Percentiles rank a stretch among this genome's conserved stretches.
Evolutionary conservation across 176 grass and related monocot species (phyloP).

Genomic region (Phragmites australis): DNA sequence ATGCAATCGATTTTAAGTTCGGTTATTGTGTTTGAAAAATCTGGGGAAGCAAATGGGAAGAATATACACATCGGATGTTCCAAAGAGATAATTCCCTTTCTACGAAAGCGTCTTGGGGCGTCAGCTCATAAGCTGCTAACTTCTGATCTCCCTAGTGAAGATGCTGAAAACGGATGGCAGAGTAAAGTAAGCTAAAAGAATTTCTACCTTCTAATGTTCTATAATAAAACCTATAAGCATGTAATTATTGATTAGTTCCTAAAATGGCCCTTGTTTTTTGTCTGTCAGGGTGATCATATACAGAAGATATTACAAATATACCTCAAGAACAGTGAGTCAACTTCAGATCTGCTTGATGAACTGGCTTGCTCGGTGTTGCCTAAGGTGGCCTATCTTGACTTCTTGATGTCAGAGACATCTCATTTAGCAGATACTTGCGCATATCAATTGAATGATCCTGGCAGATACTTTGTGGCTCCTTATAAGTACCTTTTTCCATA

Average conservation of each 20-base stretch:
- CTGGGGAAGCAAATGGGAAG: constrained; percentile 59
- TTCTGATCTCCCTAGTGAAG: constrained; percentile 56
- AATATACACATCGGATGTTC: constrained; percentile 49
- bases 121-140: constrained; percentile 74
- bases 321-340: constrained; percentile 71
- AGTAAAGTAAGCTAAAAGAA: constrained; percentile 68
- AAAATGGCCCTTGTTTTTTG: constrained; percentile 23
- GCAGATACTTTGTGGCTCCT: constrained; percentile 14
- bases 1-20: constrained; percentile 85
- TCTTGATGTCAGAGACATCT: constrained; percentile 32
- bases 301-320: constrained; percentile 84
- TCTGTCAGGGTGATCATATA: constrained; percentile 66
- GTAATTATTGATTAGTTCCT: constrained; percentile 20
- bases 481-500: constrained; percentile 37
- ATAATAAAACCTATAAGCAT: neutral
- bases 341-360: constrained; percentile 66
- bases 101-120: constrained; percentile 60
- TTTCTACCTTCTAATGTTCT: constrained; percentile 11
- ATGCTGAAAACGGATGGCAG: constrained; percentile 56
- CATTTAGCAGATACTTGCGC: neutral
- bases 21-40: constrained; percentile 59
- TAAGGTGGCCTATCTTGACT: constrained; percentile 45
- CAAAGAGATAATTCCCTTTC: constrained; percentile 63
- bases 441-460: constrained; percentile 11
- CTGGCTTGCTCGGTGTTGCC: constrained; percentile 41